Percentiles rank a stretch among this genome's conserved stretches.
These are phyloP conservation scores for Saccharomycodes ludwigii DNA, from an alignment of 805 yeast genomes.

Conservation along the genomic window DNA sequence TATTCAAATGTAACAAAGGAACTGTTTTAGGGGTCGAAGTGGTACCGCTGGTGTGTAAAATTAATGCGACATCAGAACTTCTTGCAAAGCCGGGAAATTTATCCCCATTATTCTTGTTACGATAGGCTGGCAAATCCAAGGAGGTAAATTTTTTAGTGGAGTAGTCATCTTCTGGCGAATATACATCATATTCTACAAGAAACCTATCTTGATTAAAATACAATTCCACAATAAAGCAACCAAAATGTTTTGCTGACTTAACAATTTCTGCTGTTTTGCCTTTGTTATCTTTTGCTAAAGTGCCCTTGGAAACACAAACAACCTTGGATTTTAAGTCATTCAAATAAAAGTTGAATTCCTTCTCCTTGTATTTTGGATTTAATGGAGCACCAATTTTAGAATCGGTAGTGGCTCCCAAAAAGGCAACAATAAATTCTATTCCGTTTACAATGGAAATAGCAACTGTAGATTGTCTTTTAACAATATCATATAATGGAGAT, in stretches of 20 bases:
- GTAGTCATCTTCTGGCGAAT: conserved; percentile 18
- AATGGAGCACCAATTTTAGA: conserved; percentile 57
- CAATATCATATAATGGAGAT: conserved; percentile 29
- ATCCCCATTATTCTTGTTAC: conserved; percentile 16
- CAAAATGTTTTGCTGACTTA: conserved; percentile 36
- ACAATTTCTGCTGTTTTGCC: conserved; percentile 28
- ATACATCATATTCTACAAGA: conserved; percentile 31
- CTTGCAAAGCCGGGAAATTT: conserved; percentile 31
- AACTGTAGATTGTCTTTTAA: conserved; percentile 31
- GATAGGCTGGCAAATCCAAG: conserved; percentile 17
- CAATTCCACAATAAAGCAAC: conserved; percentile 40
- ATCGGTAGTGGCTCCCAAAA: conserved; percentile 43
- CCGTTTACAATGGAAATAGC: conserved; percentile 53
- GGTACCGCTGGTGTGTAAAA: conserved; percentile 64
- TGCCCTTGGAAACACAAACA: conserved; percentile 44
- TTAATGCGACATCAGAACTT: conserved; percentile 46
- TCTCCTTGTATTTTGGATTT: conserved; percentile 47
- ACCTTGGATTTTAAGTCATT: conserved; percentile 47
- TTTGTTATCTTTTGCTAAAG: conserved; percentile 21
- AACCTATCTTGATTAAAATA: conserved; percentile 30
- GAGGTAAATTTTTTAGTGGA: conserved; percentile 16
- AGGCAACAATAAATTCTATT: conserved; percentile 43
- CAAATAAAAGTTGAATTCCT: conserved; percentile 53
- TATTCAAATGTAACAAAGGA: conserved; percentile 53
- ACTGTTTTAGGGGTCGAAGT: conserved; percentile 71